Percentiles rank a stretch among this genome's conserved stretches.
These are phyloP conservation scores for Cutaneotrichosporon curvatum DNA, from an alignment of 1,284 basidiomycete species.

Conservation along the genomic window DNA sequence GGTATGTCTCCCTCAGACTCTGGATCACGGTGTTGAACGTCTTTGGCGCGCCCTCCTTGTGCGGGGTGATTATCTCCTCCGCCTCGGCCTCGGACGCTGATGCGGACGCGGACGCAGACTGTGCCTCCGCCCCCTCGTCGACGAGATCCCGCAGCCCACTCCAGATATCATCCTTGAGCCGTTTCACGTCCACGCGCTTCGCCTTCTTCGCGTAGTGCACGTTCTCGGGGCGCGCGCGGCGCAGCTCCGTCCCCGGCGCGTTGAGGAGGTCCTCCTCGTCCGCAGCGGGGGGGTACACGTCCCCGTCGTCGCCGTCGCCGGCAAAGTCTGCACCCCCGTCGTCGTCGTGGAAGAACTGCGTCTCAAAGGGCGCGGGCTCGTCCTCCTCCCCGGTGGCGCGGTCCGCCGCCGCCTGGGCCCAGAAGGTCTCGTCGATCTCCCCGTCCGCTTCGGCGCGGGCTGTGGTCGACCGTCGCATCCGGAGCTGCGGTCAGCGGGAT, in stretches of 20 bases:
- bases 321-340: too few species aligned
- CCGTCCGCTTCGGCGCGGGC: conserved; percentile 51
- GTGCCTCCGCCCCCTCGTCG: neutral
- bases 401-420: conserved; percentile 83
- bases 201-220: conserved; percentile 95
- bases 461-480: conserved; percentile 58
- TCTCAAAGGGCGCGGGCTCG: conserved; percentile 75
- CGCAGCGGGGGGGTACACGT: conserved; percentile 55
- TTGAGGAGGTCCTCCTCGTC: conserved; percentile 68
- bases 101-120: too few species aligned
- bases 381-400: conserved; percentile 59
- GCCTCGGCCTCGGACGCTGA: conserved; percentile 1
- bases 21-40: conserved; percentile 78
- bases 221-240: conserved; percentile 74
- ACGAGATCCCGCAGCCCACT: conserved; percentile 64
- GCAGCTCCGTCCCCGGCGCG: conserved; percentile 65
- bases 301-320: conserved; percentile 70
- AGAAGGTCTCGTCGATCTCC: conserved; percentile 88
- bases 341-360: conserved; percentile 95
- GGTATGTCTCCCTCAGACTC: conserved; percentile 72
- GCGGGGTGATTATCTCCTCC: conserved; percentile 37
- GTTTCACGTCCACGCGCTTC: conserved; percentile 92
- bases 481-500: conserved; percentile 53
- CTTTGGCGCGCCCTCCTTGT: conserved; percentile 52
- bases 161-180: conserved; percentile 98